Evolutionary conservation across 306 rosid genomes (phyloP), one percentile per base, ranked within the genome.

Genomic region (Parietaria judaica): DNA sequence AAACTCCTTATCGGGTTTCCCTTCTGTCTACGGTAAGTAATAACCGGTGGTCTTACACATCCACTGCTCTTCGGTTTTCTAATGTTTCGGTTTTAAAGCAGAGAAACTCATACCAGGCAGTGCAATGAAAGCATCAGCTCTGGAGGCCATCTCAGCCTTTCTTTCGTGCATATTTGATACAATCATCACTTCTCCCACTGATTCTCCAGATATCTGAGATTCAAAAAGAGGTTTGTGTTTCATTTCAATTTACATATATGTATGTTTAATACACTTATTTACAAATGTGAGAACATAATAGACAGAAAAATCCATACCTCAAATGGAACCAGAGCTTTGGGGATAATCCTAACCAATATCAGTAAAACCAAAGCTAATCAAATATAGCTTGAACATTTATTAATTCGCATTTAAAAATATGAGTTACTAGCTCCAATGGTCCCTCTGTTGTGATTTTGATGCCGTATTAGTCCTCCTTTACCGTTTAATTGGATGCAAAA

Each of bases 91-190:
- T 52, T 17, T 11, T 47, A 61, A 45, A 34, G 58, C 58, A 31
- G 10, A 17, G 11, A 16, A 17, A 54, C 8, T 14, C 44, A 56
- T 80, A 91, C 98, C 98, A 56, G 98, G 98, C 66, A 91, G 92
- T 43, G 98, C 98, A 66, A 91, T 79, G 52, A 91, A 91, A 45
- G 96, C 98, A 60, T 91, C 98, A 46, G 96, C 78, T 72, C 84
- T 89, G 69, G 54, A 78, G 76, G 98, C 86, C 98, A 91, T 91
- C 13, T 74, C 78, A 60, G 98, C 96, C 76, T 91, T 91, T 12
- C 98, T 85, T 77, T 85, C 95, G 53, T 91, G 98, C 98, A 91
- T 91, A 85, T 83, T 87, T 50, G 79, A 78, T 72, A 85, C 96
- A 16, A 79, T 83, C 80, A 81, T 76, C 58, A 87, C 96, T 78